Conservation (phyloP, 768 basidiomycete species). For the Kwoniella pini region DNA sequence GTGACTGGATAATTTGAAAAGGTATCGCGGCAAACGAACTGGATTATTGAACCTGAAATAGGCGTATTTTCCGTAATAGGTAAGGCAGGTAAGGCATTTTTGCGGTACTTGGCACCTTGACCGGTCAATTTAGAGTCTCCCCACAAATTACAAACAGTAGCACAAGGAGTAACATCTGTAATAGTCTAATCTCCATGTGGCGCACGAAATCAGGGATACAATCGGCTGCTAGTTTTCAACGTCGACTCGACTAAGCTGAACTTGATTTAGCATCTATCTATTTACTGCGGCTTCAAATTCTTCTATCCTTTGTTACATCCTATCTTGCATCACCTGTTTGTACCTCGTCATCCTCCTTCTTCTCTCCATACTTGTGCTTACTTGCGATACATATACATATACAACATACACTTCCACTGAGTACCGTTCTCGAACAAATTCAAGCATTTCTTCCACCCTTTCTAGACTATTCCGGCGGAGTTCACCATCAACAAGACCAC, state of each 20-base stretch:
- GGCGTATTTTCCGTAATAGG: neutral
- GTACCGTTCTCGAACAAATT: neutral
- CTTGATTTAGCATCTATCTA: neutral
- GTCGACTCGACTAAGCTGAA: neutral
- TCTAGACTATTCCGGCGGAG: too few relatives aligned
- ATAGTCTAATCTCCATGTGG: neutral
- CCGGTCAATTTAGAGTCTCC: neutral
- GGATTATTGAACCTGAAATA: neutral
- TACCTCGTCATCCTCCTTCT: neutral
- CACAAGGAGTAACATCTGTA: too few relatives aligned
- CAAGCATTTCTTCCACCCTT: too few relatives aligned
- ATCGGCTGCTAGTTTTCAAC: neutral
- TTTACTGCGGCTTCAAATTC: neutral
- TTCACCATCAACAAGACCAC: too few relatives aligned
- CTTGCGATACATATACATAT: constrained; percentile 10
- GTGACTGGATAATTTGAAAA: too few relatives aligned
- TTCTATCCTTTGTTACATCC: neutral
- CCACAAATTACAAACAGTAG: neutral
- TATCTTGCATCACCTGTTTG: neutral
- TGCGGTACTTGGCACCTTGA: neutral
- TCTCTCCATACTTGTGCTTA: neutral
- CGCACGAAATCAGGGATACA: neutral
- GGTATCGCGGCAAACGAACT: neutral
- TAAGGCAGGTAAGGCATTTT: neutral
- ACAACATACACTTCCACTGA: neutral